Evolutionary conservation across 176 grass and related monocot species (phyloP), one percentile per base, ranked within the genome.

Genomic region (Melocanna baccifera): DNA sequence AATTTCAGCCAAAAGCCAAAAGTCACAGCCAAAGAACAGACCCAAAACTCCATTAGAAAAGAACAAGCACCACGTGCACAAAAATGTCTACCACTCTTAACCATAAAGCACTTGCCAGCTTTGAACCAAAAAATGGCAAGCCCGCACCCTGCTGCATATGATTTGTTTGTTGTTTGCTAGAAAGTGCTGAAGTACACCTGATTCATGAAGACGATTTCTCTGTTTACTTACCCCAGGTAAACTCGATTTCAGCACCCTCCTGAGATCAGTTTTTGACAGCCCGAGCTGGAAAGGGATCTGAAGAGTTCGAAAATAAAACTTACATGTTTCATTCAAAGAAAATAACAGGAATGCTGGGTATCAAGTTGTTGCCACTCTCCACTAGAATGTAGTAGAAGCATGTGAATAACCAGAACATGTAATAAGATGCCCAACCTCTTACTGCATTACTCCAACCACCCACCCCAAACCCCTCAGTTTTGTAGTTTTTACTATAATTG

Each of bases 231-330:
- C 94, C 79, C 90, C 92, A 73, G 87, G 86, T 76, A 99, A 99
- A 74, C 89, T 94, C 34, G 88, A 90, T 84, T 96, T 99, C 86
- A 98, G 75, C 76, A 99, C 93, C 82, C 92, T 99, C 59, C 97
- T 88, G 29, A 99, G 91, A 89, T 99, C 97, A 78, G 86, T 73
- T 90, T 87, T 96, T 71, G 97, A 94, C 61, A 99, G 67, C 20
- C 97, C 97, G 42, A 96, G 91, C 75, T 95, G 93, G 62, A 94
- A 99, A n/a, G 97, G 93, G 25, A 99, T 99, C 97, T 99, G 90
- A 81, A 40, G 16, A 71, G 76, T 87, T 79, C 12, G 84, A 65
- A 29, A 26, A 34, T 34, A 58, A 29, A 84, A 76, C 6, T 88
- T 55, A 91, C 47, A 76, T 18, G 12, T 12, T 48, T 47, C 19